Conservation (phyloP, 1,284 basidiomycete genomes). For the Exsudoporus floridanus region DNA sequence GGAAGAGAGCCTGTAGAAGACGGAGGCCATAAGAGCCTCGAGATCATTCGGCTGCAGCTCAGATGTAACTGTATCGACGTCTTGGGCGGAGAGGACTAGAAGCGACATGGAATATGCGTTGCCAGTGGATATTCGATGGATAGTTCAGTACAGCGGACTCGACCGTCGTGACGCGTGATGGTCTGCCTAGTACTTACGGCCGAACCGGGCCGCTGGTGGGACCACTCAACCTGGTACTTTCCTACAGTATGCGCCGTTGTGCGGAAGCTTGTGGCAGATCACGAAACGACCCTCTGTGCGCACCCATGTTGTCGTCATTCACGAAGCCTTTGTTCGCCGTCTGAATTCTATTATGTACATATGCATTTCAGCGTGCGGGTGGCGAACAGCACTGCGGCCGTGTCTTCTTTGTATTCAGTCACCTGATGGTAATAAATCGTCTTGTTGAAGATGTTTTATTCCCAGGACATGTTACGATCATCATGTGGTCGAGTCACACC, state of each 20-base stretch:
- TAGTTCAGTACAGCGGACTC: too few species aligned
- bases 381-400: too few species aligned
- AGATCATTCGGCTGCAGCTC: constrained; percentile 46
- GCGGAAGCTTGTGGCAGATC: too few species aligned
- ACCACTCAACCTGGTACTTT: too few species aligned
- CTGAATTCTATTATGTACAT: background rate
- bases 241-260: too few species aligned
- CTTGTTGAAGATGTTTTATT: background rate
- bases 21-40: constrained; percentile 53
- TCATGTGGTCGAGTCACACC: background rate
- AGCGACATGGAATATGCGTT: constrained; percentile 37
- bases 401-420: background rate
- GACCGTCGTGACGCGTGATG: too few species aligned
- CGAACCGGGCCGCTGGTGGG: too few species aligned
- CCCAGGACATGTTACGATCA: background rate
- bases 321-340: background rate
- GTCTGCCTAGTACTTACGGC: too few species aligned
- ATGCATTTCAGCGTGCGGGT: background rate
- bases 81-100: constrained; percentile 51
- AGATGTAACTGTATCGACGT: constrained; percentile 48
- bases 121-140: too few species aligned
- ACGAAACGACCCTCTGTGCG: too few species aligned
- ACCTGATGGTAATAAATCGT: background rate
- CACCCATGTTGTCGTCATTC: too few species aligned
- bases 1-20: constrained; percentile 43